phyloP scores from a whole-genome alignment of 2,329 filamentous ascomycete species.

The Curvularia sp. region DNA sequence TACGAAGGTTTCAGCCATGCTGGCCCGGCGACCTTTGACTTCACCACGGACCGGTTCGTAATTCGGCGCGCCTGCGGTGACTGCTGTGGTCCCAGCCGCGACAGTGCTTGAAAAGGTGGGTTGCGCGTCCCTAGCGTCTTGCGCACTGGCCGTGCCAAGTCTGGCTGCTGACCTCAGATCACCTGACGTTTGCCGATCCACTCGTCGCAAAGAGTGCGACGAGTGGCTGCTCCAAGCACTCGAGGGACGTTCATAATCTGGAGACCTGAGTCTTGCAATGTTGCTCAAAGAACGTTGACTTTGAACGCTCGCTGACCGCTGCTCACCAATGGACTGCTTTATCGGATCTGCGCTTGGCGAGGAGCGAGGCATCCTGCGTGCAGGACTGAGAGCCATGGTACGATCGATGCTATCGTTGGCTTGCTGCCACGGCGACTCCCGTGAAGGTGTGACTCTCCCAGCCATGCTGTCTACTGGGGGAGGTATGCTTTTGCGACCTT shows the following conservation, averaged over 20 bases:
- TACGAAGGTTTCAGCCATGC: constrained; percentile 93
- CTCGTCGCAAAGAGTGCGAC: constrained; percentile 75
- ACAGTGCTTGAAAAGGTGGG: constrained; percentile 43
- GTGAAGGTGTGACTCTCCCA: constrained; percentile 26
- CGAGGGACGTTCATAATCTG: constrained; percentile 64
- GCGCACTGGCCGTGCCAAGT: constrained; percentile 59
- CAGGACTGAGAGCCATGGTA: constrained; percentile 47
- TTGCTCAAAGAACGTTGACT: constrained; percentile 56
- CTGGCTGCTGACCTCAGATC: constrained; percentile 75
- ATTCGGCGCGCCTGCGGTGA: constrained; percentile 60
- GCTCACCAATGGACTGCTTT: constrained; percentile 47
- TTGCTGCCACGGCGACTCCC: constrained; percentile 52
- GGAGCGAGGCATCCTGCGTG: constrained; percentile 47
- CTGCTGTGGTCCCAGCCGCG: constrained; percentile 47
- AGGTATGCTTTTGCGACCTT: constrained; percentile 33
- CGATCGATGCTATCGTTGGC: constrained; percentile 56
- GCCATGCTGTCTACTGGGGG: constrained; percentile 38
- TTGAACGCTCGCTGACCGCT: constrained; percentile 51
- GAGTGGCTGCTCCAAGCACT: constrained; percentile 66
- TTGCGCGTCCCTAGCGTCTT: constrained; percentile 44
- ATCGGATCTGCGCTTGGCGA: constrained; percentile 44
- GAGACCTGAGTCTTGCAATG: constrained; percentile 50
- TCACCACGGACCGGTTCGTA: constrained; percentile 84
- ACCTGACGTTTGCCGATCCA: constrained; percentile 72
- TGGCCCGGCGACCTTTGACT: constrained; percentile 80